Base-by-base conservation (phyloP, 345 rosid genomes). In the Aegle marmelos region DNA sequence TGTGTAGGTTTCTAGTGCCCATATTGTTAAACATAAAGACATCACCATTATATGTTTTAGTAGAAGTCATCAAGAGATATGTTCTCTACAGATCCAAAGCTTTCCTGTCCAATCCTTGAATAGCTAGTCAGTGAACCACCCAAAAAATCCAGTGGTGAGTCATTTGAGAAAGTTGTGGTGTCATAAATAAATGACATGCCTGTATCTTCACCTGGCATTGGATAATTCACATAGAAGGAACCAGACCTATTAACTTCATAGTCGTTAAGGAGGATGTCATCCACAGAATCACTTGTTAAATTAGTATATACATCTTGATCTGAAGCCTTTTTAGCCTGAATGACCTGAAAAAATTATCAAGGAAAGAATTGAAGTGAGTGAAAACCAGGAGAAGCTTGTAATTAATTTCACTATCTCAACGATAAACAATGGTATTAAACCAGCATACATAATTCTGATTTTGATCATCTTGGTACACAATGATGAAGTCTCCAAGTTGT, bases 241-340 rank as follows among this genome's bases (percentile, higher is more conserved):
- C 82, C 79, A 24, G 79, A 70, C 69, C 85, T 90, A 77, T 64
- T 86, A 6, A 70, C 79, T 63, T 85, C 90, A 7, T 45, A 82
- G 77, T 88, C 93, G 8, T 82, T 82, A 70, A 84, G 81, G 54
- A 83, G 57, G 31, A 88, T 60, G 84, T 94, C 97, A 54, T 79
- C 86, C 61, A 88, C 82, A 39, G 76, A 83, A 66, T 80, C 89
- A 76, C 79, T 82, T 24, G 89, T 72, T 72, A 92, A 80, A 76
- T 92, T 83, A 8, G 84, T 82, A 83, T 90, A 90, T 65, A 91
- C 83, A 70, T 90, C 87, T 79, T 85, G 86, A 66, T 90, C 95
- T 0, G 89, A 83, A 5, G 98, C 95, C 83, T 94, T 96, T 79
- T 82, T 91, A 34, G 97, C 99, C 76, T 96, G 92, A 80, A 94